These are phyloP conservation scores for Pseudozyma pruni DNA, from an alignment of 1,284 basidiomycete genomes.

Conservation along the genomic window DNA sequence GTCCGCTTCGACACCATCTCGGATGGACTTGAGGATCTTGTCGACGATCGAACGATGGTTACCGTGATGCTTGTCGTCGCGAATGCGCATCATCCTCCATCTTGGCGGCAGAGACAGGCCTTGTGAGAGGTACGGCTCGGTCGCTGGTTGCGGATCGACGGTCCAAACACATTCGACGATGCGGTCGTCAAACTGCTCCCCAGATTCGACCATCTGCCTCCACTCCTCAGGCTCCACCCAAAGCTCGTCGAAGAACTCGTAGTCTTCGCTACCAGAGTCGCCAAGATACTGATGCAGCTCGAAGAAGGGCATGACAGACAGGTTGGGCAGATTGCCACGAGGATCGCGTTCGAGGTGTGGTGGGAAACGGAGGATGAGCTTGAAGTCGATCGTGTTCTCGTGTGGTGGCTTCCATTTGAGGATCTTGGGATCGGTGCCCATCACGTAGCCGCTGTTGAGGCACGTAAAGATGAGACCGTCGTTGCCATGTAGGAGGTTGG, in stretches of 20 bases:
- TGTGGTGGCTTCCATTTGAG: constrained; percentile 97
- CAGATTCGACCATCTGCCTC: constrained; percentile 86
- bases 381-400: constrained; percentile 98
- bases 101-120: constrained; percentile 43
- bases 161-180: constrained; percentile 92
- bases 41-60: constrained; percentile 63
- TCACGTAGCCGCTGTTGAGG: constrained; percentile 81
- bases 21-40: constrained; percentile 61
- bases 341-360: constrained; percentile 69
- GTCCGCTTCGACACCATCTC: constrained; percentile 62
- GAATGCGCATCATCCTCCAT: constrained; percentile 64
- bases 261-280: constrained; percentile 67
- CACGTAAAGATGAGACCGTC: constrained; percentile 98
- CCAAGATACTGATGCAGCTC: constrained; percentile 77
- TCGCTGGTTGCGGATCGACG: constrained; percentile 70
- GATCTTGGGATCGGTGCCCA: constrained; percentile 91
- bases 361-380: constrained; percentile 90
- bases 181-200: constrained; percentile 90
- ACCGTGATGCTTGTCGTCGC: constrained; percentile 64
- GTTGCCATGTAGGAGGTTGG: constrained; percentile 88
- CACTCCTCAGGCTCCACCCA: constrained; percentile 89
- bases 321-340: constrained; percentile 74
- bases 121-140: constrained; percentile 32
- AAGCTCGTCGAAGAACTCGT: constrained; percentile 89
- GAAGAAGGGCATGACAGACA: constrained; percentile 85